Percentiles rank a stretch among this genome's conserved stretches.
These are phyloP conservation scores for Plantago elongata DNA, from an alignment of 257 asterid species.

Conservation along the genomic window DNA sequence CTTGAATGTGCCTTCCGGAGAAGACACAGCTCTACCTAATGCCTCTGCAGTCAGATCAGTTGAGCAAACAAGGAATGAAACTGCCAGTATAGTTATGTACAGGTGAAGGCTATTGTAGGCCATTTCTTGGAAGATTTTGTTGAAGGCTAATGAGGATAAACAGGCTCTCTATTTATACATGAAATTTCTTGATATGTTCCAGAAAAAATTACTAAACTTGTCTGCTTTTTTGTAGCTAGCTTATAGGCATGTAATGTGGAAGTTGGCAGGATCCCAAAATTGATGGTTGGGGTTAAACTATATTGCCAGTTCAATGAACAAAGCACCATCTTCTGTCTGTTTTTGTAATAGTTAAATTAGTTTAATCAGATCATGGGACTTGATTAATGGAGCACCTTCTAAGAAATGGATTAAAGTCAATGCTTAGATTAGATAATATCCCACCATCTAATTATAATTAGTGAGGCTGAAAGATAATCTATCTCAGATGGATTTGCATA, in stretches of 20 bases:
- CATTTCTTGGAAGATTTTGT: conserved; percentile 19
- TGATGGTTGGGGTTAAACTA: conserved; percentile 24
- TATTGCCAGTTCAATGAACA: conserved; percentile 27
- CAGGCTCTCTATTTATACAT: conserved; percentile 32
- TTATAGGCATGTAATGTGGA: conserved; percentile 24
- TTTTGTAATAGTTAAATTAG: conserved; percentile 7
- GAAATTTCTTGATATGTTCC: conserved; percentile 2
- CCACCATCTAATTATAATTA: conserved; percentile 15
- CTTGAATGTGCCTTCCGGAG: conserved; percentile 18
- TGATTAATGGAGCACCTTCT: conserved; percentile 30
- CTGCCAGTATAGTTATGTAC: conserved; percentile 21
- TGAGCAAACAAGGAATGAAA: conserved; percentile 22
- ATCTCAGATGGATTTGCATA: neutral
- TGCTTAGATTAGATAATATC: conserved; percentile 18
- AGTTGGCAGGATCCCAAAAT: conserved; percentile 27
- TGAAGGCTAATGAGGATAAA: conserved; percentile 7
- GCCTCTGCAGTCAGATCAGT: conserved; percentile 17
- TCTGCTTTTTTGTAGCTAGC: neutral
- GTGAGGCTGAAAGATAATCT: neutral
- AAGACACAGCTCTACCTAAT: conserved; percentile 12
- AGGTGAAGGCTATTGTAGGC: conserved; percentile 21
- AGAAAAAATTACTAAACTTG: neutral
- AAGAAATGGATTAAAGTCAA: conserved; percentile 32
- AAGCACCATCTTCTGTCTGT: neutral
- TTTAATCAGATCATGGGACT: conserved; percentile 12